Conservation (phyloP, 495 filamentous ascomycete species). For the Articulospora tetracladia region DNA sequence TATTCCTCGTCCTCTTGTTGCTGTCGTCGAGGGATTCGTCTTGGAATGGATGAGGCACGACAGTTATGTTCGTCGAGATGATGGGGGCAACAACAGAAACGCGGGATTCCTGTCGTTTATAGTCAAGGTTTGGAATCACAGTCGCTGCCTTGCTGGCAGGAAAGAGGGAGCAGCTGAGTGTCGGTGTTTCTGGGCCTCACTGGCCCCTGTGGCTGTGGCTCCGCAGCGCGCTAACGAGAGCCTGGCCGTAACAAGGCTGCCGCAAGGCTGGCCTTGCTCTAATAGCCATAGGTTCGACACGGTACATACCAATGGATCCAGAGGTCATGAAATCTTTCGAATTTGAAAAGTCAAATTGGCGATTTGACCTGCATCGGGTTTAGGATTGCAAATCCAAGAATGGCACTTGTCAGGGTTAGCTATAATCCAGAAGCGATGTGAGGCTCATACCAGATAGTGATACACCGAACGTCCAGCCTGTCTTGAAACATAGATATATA, state of each 20-base stretch:
- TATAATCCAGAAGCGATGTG: too few species aligned
- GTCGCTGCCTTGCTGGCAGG: background rate
- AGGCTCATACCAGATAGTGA: too few species aligned
- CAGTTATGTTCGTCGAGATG: background rate
- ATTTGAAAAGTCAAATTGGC: too few species aligned
- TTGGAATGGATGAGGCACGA: background rate
- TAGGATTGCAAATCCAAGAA: too few species aligned
- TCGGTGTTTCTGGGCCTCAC: background rate
- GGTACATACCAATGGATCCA: too few species aligned
- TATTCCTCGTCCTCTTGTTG: too few species aligned
- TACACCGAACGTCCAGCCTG: too few species aligned
- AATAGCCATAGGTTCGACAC: too few species aligned
- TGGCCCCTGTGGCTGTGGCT: background rate
- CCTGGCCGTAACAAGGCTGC: slow-evolving; percentile 5
- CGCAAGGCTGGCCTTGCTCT: background rate
- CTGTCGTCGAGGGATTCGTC: too few species aligned
- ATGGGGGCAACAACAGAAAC: background rate
- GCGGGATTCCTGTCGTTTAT: background rate
- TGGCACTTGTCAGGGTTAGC: too few species aligned
- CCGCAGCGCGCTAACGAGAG: slow-evolving; percentile 4
- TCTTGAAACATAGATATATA: too few species aligned
- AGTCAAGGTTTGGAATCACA: background rate
- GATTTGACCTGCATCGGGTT: too few species aligned
- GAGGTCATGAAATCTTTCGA: background rate
- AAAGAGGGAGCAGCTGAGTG: background rate